Percentiles rank a stretch among this genome's conserved stretches.
Conservation (phyloP, 73 alveolate species). For the Paramecium tetraurelia region DNA sequence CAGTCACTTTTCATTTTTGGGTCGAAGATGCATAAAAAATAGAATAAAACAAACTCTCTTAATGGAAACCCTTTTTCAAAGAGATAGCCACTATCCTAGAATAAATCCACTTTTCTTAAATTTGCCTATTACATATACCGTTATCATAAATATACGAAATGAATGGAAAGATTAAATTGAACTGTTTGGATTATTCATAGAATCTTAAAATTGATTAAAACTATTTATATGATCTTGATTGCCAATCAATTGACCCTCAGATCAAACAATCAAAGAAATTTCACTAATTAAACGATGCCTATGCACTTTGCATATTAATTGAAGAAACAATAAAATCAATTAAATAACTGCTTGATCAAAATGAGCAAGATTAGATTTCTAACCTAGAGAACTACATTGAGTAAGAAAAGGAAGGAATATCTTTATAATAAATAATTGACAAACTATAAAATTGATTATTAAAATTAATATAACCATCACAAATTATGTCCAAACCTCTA, state of each 20-base stretch:
- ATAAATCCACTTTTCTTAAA: background rate
- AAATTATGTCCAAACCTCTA: slow-evolving; percentile 55
- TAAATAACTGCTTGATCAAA: background rate
- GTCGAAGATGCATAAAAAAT: background rate
- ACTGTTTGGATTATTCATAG: background rate
- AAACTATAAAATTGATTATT: background rate
- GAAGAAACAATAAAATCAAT: background rate
- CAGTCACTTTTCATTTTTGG: background rate
- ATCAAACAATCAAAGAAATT: background rate
- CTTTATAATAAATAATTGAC: background rate
- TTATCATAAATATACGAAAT: background rate
- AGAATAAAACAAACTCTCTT: background rate
- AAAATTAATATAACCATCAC: background rate
- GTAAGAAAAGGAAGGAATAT: background rate
- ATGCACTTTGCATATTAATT: background rate
- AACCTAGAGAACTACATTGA: background rate
- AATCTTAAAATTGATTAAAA: background rate
- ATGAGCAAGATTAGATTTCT: background rate
- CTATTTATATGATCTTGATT: background rate
- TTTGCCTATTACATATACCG: background rate
- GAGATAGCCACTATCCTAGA: background rate
- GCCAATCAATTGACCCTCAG: background rate
- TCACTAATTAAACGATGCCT: background rate
- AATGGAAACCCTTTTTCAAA: background rate
- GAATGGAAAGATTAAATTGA: background rate